Base-by-base conservation (phyloP, 306 rosid species). In the Castanea crenata region DNA sequence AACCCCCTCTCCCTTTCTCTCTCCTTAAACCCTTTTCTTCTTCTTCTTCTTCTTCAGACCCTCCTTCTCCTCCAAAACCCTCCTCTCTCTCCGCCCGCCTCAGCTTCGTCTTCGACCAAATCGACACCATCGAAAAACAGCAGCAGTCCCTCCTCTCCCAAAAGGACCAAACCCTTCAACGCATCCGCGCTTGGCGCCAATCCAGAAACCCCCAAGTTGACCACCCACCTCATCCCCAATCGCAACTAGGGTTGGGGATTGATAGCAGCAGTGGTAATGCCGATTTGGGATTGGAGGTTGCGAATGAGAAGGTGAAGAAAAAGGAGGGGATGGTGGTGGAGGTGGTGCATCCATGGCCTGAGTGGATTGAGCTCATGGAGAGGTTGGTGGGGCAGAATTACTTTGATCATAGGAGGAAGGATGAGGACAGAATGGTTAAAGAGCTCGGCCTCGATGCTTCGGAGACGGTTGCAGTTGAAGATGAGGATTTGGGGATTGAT, bases 291-390 rank as follows among this genome's bases (percentile, higher is more conserved):
- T 5, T 51, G 15, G 76, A 70, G 63, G 83, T 58, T 61, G 41
- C 23, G 34, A 34, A 69, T 75, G 76, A 44, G 77, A 68, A 55
- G 70, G 76, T 32, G 70, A 71, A 44, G 52, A 85, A 75, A 61
- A 23, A 23, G 23, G 55, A 29, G 35, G 79, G 79, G 80, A 71
- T 77, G 54, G 89, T 74, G 78, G 89, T 89, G 81, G 98, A 93
- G 83, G 54, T 95, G 83, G 91, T 90, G 74, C 99, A 95, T 54
- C 98, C 98, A 2, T 95, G 99, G 99, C 96, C 98, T 64, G 97
- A 95, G 87, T 95, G 99, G 99, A 85, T 95, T 20, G 98, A 93
- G 35, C 74, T 95, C 83, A 90, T 95, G 93, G 96, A 93, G 88
- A 93, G 90, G 78, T 80, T 95, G 85, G 98, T 95, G 77, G 88